phyloP scores from a whole-genome alignment of 306 rosid species.

The Luffa aegyptiaca region DNA sequence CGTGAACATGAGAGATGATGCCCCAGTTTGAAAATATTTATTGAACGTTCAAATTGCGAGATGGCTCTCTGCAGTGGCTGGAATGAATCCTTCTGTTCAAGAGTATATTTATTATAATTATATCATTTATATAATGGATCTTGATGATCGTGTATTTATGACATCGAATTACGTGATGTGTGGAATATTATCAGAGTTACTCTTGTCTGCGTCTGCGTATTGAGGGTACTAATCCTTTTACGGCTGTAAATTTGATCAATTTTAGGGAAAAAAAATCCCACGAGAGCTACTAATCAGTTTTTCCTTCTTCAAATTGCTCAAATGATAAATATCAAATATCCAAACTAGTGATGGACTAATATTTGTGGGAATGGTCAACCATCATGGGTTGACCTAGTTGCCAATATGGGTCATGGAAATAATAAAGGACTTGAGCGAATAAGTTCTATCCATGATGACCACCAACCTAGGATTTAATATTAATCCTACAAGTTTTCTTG shows the following conservation, averaged over 20 bases:
- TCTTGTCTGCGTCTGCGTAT: background rate
- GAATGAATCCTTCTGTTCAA: background rate
- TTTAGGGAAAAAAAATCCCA: background rate
- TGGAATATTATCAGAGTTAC: background rate
- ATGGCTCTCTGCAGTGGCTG: background rate
- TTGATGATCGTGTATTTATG: background rate
- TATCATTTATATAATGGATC: background rate
- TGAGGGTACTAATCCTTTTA: background rate
- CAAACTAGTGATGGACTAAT: background rate
- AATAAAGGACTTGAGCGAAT: too few species aligned
- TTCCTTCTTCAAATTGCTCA: background rate
- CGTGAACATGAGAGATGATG: background rate
- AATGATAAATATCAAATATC: background rate
- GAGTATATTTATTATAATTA: background rate
- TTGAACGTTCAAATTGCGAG: background rate
- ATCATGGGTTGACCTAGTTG: too few species aligned
- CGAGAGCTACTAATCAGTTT: background rate
- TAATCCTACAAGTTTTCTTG: too few species aligned
- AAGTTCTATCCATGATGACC: too few species aligned
- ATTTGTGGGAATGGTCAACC: background rate
- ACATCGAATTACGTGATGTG: background rate
- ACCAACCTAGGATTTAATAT: too few species aligned
- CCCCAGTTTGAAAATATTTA: background rate
- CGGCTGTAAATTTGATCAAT: background rate
- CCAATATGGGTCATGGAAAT: too few species aligned